Evolutionary conservation across 1,139 yeast genomes (phyloP).

Genomic region (Starmera stellimalicola): DNA sequence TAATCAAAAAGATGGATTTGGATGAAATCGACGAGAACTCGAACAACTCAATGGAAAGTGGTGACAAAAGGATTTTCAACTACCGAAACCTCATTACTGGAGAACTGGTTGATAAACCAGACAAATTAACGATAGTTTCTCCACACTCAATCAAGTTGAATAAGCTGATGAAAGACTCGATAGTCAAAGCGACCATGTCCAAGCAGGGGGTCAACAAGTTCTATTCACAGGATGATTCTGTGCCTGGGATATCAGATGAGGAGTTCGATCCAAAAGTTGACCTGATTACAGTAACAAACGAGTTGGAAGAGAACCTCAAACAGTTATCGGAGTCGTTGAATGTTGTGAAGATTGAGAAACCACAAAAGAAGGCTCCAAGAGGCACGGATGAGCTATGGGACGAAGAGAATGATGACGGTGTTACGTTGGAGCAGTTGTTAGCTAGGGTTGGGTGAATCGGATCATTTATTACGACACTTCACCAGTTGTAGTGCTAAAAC

Average conservation of each 20-base stretch:
- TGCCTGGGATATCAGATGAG: constrained; percentile 10
- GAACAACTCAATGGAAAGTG: constrained; percentile 7
- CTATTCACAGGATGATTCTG: constrained; percentile 6
- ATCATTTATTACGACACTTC: not conserved
- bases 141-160: constrained; percentile 5
- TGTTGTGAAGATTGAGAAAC: constrained; percentile 13
- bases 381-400: constrained; percentile 7
- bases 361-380: constrained; percentile 4
- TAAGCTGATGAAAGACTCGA: constrained; percentile 10
- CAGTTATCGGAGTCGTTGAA: constrained; percentile 13
- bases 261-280: constrained; percentile 8
- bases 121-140: constrained; percentile 11
- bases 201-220: constrained; percentile 6
- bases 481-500: not conserved
- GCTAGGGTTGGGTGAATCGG: constrained; percentile 2
- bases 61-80: constrained; percentile 19
- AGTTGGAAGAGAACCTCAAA: constrained; percentile 11
- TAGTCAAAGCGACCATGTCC: constrained; percentile 5
- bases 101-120: constrained; percentile 7
- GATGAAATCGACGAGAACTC: constrained; percentile 16
- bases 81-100: constrained; percentile 16
- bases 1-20: constrained; percentile 31
- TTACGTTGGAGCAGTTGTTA: constrained; percentile 14
- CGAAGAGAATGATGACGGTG: constrained; percentile 9
- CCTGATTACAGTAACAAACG: constrained; percentile 6